A percentile compares a stretch with the other conserved stretches of the same genome.
Conservation (phyloP, 2,329 filamentous ascomycete genomes). For the Nothophoma quercina region DNA sequence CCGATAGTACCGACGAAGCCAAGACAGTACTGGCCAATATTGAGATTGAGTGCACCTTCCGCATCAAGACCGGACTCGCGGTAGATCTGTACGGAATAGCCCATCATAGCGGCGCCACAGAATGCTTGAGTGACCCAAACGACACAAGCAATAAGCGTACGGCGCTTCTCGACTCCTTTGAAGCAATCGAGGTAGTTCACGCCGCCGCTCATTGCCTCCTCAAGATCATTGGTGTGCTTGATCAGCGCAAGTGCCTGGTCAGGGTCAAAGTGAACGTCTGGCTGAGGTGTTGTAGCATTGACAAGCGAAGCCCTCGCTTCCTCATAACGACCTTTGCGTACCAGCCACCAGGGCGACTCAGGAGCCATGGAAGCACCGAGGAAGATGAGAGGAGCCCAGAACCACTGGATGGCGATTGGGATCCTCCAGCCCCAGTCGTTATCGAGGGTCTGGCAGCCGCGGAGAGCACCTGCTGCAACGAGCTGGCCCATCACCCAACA, state of each 20-base stretch:
- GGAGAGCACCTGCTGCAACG: conserved; percentile 72
- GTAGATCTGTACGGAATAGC: conserved; percentile 36
- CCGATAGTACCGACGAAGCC: conserved; percentile 35
- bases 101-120: conserved; percentile 50
- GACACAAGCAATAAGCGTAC: conserved; percentile 62
- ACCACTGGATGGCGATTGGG: conserved; percentile 72
- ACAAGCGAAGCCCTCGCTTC: conserved; percentile 58
- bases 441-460: conserved; percentile 63
- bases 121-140: conserved; percentile 66
- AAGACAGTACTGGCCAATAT: conserved; percentile 18
- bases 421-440: conserved; percentile 72
- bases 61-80: conserved; percentile 14
- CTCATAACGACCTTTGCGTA: conserved; percentile 51
- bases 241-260: conserved; percentile 63
- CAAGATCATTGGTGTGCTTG: conserved; percentile 62
- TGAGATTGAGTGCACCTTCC: conserved; percentile 13
- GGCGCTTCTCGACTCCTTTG: conserved; percentile 61
- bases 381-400: conserved; percentile 62
- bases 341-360: conserved; percentile 59
- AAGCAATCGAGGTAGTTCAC: conserved; percentile 60
- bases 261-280: conserved; percentile 26
- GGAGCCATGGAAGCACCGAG: conserved; percentile 51
- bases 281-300: conserved; percentile 51
- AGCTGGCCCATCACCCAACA: conserved; percentile 73
- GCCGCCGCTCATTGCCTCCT: conserved; percentile 53